A percentile compares a stretch with the other conserved stretches of the same genome.
These are phyloP conservation scores for Aspergillus sp. DNA, from an alignment of 2,329 filamentous ascomycete genomes.

Conservation along the genomic window DNA sequence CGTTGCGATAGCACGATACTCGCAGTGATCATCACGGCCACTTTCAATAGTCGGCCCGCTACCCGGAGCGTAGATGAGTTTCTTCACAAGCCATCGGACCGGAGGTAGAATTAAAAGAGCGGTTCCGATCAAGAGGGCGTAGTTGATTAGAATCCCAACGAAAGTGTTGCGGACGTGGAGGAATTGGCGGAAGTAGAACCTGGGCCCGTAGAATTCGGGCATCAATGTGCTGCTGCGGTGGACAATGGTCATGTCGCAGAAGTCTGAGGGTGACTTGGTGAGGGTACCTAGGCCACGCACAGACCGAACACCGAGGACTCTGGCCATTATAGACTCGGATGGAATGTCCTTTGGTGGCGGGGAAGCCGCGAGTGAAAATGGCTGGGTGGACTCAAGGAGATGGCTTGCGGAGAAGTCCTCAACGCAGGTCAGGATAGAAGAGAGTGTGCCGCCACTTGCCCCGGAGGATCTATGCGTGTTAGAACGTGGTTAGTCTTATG, in stretches of 20 bases:
- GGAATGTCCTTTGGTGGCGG: conserved; percentile 34
- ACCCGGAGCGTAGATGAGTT: conserved; percentile 52
- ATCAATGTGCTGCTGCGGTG: conserved; percentile 61
- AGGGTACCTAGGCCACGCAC: conserved; percentile 60
- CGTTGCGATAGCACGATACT: conserved; percentile 47
- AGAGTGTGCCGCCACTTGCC: conserved; percentile 62
- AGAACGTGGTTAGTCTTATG: conserved; percentile 5
- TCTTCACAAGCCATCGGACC: conserved; percentile 51
- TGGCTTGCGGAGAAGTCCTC: conserved; percentile 47
- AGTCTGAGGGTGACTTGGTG: conserved; percentile 53
- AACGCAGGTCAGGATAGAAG: conserved; percentile 62
- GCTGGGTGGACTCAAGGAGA: conserved; percentile 48
- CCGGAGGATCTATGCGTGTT: conserved; percentile 34
- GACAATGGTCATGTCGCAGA: conserved; percentile 57
- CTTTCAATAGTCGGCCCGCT: conserved; percentile 49
- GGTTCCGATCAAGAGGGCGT: conserved; percentile 47
- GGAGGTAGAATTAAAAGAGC: conserved; percentile 53
- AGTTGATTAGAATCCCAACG: conserved; percentile 50
- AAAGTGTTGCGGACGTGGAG: conserved; percentile 52
- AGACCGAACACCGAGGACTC: conserved; percentile 51
- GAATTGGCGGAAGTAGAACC: conserved; percentile 60
- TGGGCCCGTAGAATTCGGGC: conserved; percentile 56
- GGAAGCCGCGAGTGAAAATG: conserved; percentile 53
- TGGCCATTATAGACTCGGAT: conserved; percentile 27
- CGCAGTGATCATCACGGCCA: conserved; percentile 37